Conservation (phyloP, 139 green algal species). For the Coelastrella sp. region DNA sequence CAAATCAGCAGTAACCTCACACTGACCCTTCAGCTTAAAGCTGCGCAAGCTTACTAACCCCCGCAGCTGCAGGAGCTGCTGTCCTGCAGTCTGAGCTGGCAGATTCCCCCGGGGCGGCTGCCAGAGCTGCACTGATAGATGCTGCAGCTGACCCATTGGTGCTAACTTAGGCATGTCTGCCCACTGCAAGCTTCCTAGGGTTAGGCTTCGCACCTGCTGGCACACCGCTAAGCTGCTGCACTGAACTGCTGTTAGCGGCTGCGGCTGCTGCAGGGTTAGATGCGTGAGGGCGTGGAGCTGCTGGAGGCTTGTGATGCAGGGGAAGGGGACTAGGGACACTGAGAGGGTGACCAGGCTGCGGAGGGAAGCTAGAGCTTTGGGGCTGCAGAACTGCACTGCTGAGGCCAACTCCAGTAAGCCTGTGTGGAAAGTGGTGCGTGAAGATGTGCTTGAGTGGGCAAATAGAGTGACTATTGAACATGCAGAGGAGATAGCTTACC, state of each 20-base stretch:
- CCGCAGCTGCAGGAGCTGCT: conserved; percentile 35
- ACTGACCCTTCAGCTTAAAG: conserved; percentile 20
- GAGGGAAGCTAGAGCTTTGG: neutral
- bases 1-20: conserved; percentile 22
- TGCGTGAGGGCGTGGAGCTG: neutral
- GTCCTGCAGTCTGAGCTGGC: neutral
- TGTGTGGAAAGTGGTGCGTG: neutral
- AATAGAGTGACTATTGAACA: too few relatives aligned
- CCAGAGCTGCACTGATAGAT: neutral
- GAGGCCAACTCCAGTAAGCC: conserved; percentile 39
- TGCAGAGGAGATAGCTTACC: too few relatives aligned
- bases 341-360: neutral
- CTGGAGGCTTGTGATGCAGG: neutral
- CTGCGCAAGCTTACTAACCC: neutral
- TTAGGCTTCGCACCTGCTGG: conserved; percentile 2
- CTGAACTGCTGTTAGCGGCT: conserved; percentile 31
- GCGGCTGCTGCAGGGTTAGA: conserved; percentile 7
- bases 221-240: neutral
- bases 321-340: conserved; percentile 17
- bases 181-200: conserved; percentile 20
- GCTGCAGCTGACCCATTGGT: conserved; percentile 19
- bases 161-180: conserved; percentile 23
- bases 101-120: conserved; percentile 25
- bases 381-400: conserved; percentile 35
- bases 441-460: too few relatives aligned